phyloP scores from a whole-genome alignment of 2,329 filamentous ascomycete species.

The Phyllosticta capitalensis region DNA sequence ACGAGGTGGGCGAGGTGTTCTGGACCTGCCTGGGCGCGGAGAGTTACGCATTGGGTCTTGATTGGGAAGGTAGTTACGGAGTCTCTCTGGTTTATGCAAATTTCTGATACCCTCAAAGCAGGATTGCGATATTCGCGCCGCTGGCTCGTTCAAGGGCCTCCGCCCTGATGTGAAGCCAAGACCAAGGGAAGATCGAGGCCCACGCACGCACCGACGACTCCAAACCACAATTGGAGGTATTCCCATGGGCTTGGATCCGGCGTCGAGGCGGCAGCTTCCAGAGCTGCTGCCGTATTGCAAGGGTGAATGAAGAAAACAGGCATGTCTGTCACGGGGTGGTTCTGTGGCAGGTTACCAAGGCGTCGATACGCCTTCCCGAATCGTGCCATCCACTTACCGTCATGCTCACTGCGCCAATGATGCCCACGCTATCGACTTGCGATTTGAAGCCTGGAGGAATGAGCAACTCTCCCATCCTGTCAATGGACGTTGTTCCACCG shows the following conservation, averaged over 20 bases:
- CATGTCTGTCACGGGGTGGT: conserved; percentile 71
- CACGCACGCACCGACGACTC: conserved; percentile 72
- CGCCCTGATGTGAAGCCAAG: conserved; percentile 5
- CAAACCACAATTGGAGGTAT: conserved; percentile 84
- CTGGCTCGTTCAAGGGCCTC: conserved; percentile 4
- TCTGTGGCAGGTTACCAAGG: conserved; percentile 36
- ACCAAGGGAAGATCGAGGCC: conserved; percentile 60
- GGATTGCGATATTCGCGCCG: conserved; percentile 1
- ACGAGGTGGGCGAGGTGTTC: neutral
- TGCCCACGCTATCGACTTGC: conserved; percentile 26
- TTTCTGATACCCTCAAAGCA: conserved; percentile 1
- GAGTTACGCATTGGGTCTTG: neutral
- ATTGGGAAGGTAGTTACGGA: conserved; percentile 1
- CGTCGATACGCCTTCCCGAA: neutral
- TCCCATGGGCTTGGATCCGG: conserved; percentile 39
- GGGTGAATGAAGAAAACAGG: conserved; percentile 90
- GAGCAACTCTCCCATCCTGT: conserved; percentile 27
- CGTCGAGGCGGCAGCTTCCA: conserved; percentile 44
- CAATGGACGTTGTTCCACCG: conserved; percentile 17
- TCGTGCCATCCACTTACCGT: conserved; percentile 18
- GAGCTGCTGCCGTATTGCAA: conserved; percentile 75
- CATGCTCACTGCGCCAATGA: conserved; percentile 31
- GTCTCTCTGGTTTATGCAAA: conserved; percentile 5
- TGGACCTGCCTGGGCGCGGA: neutral
- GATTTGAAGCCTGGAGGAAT: conserved; percentile 24